Evolutionary conservation across 2,329 filamentous ascomycete species (phyloP), one percentile per base, ranked within the genome.

Genomic region (Aspergillus ibericus): DNA sequence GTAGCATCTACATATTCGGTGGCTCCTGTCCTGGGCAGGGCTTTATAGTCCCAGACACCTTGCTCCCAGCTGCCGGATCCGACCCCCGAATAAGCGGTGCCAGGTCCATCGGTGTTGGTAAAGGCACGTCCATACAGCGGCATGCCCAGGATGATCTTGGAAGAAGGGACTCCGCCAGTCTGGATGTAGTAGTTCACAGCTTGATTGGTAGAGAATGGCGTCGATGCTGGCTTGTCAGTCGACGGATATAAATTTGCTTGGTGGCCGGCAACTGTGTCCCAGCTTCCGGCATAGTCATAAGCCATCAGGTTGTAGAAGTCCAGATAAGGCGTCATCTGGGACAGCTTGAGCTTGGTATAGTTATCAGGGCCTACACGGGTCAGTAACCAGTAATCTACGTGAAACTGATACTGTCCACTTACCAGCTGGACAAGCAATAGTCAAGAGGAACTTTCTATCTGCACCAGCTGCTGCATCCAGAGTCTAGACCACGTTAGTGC

Each of bases 61-160:
- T 83, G 81, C 78, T 97, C 93, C 90, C 91, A 97, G 56, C 85
- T 91, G 15, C 76, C 76, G 58, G 88, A 81, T 2, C 92, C 93
- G 5, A 90, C 82, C 4, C 93, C 93, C 34, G 77, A 83, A 77
- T 84, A 98, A 0, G 87, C 80, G 12, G 80, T 74, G 0, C 93
- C 93, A 0, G 87, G 84, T 0, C 93, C 93, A 38, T 89, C 83
- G 0, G 93, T 96, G 66, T 87, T 86, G 68, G 87, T 82, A 71
- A 97, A 98, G 0, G 91, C 87, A 40, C 92, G 90, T 4, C 93
- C 93, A 73, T 97, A 97, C n/a, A 98, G 79, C 6, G 93, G 93
- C 91, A 96, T 95, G 3, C 93, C 93, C n/a, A 97, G 73, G 5
- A 96, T 88, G 47, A 98, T 85, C 78, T 96, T 96, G 58, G 80